These are phyloP conservation scores for Phytophthora sansomeana DNA, from an alignment of 352 stramenopile species.

Conservation along the genomic window DNA sequence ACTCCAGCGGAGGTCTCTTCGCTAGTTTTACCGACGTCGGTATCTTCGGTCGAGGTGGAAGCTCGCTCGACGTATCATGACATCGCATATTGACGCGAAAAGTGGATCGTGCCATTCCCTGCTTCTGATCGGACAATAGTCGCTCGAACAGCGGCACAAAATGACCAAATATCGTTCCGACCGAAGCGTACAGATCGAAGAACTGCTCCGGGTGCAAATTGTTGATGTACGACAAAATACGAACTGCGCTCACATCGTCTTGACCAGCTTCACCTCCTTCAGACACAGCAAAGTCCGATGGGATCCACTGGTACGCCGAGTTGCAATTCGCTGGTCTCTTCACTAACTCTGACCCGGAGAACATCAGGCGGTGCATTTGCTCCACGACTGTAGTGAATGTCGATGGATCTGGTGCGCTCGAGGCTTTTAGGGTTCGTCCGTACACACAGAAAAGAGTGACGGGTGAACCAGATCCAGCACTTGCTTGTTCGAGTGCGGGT, in stretches of 20 bases:
- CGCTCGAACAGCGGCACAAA: slow-evolving; percentile 57
- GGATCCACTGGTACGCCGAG: slow-evolving; percentile 53
- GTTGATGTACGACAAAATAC: no score
- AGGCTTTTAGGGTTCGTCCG: slow-evolving; percentile 32
- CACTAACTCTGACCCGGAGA: slow-evolving; percentile 15
- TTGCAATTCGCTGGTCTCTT: slow-evolving; percentile 16
- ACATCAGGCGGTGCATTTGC: slow-evolving; percentile 47
- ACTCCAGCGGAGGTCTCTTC: slow-evolving; percentile 27
- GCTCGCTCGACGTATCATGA: slow-evolving; percentile 20
- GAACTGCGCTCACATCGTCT: slow-evolving; percentile 9
- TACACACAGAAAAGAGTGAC: slow-evolving; percentile 67
- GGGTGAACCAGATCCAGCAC: slow-evolving; percentile 69
- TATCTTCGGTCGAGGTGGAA: slow-evolving; percentile 22
- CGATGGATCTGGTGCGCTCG: neutral
- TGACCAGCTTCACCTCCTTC: slow-evolving; percentile 7
- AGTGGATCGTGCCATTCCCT: neutral
- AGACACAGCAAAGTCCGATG: slow-evolving; percentile 39
- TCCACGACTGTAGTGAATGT: slow-evolving; percentile 15
- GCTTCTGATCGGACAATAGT: slow-evolving; percentile 14
- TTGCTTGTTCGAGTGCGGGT: slow-evolving; percentile 54
- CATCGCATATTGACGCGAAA: slow-evolving; percentile 12
- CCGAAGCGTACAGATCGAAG: slow-evolving; percentile 37
- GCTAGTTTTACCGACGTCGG: slow-evolving; percentile 9
- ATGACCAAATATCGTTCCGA: slow-evolving; percentile 38
- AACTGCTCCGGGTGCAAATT: slow-evolving; percentile 42